phyloP scores from a whole-genome alignment of 2,329 filamentous ascomycete species.

The Penicillium sp. region DNA sequence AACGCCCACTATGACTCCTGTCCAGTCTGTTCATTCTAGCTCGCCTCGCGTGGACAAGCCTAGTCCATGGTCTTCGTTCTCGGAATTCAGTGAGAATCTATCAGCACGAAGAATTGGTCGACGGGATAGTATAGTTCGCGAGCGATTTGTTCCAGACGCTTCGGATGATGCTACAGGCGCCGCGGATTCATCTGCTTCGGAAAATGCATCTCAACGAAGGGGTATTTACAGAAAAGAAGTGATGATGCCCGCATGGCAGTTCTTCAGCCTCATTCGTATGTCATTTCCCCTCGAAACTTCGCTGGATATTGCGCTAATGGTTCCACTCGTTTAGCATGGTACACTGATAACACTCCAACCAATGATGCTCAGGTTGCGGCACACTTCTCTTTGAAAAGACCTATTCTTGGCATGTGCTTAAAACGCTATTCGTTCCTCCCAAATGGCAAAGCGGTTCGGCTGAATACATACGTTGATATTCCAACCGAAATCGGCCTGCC shows the following conservation, averaged over 20 bases:
- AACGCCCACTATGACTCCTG: conserved; percentile 37
- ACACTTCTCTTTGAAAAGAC: conserved; percentile 78
- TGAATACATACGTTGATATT: conserved; percentile 86
- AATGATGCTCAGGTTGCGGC: conserved; percentile 80
- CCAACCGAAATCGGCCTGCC: conserved; percentile 80
- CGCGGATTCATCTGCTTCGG: conserved; percentile 29
- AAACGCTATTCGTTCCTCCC: conserved; percentile 82
- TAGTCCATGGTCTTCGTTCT: conserved; percentile 27
- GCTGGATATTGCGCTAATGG: conserved; percentile 1
- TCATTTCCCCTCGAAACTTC: conserved; percentile 15
- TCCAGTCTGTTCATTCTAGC: conserved; percentile 13
- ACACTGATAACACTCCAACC: conserved; percentile 65
- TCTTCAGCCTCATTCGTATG: conserved; percentile 88
- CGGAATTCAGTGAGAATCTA: conserved; percentile 26
- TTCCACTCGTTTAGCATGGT: conserved; percentile 67
- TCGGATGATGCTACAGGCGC: conserved; percentile 45
- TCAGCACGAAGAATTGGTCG: conserved; percentile 27
- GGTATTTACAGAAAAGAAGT: conserved; percentile 70
- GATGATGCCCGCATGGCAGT: conserved; percentile 95
- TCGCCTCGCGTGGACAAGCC: conserved; percentile 23
- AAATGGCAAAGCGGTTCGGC: conserved; percentile 66
- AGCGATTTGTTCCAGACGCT: conserved; percentile 43
- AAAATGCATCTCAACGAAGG: conserved; percentile 26
- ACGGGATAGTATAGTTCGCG: conserved; percentile 44
- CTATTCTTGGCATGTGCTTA: conserved; percentile 87